Evolutionary conservation across 1,284 basidiomycete species (phyloP).

Genomic region (Clitocybe nebularis): DNA sequence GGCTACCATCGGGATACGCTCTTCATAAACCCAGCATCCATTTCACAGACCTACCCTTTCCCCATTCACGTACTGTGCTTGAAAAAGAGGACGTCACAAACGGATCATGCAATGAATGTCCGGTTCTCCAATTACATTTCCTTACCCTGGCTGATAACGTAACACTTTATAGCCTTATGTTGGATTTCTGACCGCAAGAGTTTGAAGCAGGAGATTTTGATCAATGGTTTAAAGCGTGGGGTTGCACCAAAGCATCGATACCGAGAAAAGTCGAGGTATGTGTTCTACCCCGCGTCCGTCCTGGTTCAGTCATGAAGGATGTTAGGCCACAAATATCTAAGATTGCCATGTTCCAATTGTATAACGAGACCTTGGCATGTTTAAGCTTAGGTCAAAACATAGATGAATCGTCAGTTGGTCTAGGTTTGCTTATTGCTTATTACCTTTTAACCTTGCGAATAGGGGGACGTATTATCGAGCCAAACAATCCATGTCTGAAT

Average conservation of each 20-base stretch:
- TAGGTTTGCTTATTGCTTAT: conserved; percentile 1
- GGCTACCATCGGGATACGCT: conserved; percentile 41
- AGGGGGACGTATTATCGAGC: conserved; percentile 23
- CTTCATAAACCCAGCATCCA: conserved; percentile 46
- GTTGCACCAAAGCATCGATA: conserved; percentile 66
- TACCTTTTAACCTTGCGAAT: conserved; percentile 6
- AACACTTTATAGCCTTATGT: conserved; percentile 50
- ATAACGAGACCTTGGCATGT: conserved; percentile 21
- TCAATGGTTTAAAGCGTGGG: conserved; percentile 75
- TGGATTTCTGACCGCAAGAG: conserved; percentile 57
- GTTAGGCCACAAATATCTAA: conserved; percentile 49
- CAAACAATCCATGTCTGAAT: conserved; percentile 35
- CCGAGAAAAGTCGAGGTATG: conserved; percentile 58
- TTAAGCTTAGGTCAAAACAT: conserved; percentile 7
- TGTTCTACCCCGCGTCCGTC: not conserved
- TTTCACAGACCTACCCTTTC: conserved; percentile 59
- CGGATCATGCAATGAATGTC: conserved; percentile 68
- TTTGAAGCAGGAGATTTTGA: conserved; percentile 59
- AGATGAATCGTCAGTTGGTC: conserved; percentile 9
- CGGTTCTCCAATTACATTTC: conserved; percentile 15
- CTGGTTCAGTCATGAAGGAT: conserved; percentile 1
- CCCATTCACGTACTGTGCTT: conserved; percentile 50
- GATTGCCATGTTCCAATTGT: conserved; percentile 42
- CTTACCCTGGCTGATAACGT: not conserved
- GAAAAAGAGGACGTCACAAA: conserved; percentile 16